Conservation (phyloP, 1,284 basidiomycete genomes). For the Ceratobasidium papillatum region DNA sequence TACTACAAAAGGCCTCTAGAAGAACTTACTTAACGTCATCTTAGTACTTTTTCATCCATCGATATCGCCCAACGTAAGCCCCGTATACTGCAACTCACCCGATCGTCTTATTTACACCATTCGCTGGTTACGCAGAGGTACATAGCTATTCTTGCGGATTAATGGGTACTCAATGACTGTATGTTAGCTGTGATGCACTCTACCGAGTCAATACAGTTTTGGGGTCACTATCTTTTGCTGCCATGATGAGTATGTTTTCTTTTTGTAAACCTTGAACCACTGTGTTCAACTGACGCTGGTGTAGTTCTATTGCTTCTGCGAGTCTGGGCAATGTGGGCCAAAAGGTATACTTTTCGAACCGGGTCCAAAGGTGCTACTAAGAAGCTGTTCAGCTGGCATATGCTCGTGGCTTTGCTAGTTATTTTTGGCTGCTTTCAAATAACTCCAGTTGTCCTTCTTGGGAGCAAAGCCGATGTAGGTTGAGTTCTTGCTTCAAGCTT, state of each 20-base stretch:
- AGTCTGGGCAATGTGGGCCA: constrained; percentile 14
- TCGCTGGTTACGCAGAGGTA: not conserved
- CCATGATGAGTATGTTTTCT: not conserved
- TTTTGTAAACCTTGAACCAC: no score
- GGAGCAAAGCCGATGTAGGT: not conserved
- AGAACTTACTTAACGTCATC: not conserved
- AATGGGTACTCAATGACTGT: not conserved
- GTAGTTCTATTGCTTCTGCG: not conserved
- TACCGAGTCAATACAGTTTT: not conserved
- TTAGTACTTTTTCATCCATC: constrained; percentile 11
- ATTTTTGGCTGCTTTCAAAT: not conserved
- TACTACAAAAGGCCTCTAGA: not conserved
- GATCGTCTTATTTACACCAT: not conserved
- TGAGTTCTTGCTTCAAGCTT: not conserved
- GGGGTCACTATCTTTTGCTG: not conserved
- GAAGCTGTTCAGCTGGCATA: not conserved
- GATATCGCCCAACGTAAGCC: constrained; percentile 5
- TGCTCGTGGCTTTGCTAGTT: not conserved
- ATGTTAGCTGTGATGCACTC: not conserved
- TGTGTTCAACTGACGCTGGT: not conserved
- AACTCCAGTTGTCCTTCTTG: not conserved
- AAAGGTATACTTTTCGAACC: not conserved
- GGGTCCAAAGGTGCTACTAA: no score
- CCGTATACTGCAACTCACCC: not conserved
- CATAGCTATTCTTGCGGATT: no score